phyloP scores from a whole-genome alignment of 2,329 filamentous ascomycete species.

The Trichoderma sp. region DNA sequence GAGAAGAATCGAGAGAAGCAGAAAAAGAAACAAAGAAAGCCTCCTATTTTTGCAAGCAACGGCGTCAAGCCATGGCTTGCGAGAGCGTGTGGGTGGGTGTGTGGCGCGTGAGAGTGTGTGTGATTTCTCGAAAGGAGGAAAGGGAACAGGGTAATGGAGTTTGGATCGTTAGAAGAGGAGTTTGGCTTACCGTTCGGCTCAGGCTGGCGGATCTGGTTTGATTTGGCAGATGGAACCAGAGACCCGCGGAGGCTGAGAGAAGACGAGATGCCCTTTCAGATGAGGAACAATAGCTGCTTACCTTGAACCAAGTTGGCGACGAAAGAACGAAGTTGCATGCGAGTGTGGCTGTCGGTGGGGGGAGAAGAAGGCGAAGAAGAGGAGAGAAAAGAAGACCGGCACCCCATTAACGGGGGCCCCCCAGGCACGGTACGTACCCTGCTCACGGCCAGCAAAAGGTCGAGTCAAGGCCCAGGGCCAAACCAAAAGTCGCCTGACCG shows the following conservation, averaged over 20 bases:
- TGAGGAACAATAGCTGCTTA: neutral
- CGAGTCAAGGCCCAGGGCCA: neutral
- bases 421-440: constrained; percentile 22
- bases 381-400: constrained; percentile 3
- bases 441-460: neutral
- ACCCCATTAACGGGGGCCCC: neutral
- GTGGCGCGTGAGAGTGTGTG: neutral
- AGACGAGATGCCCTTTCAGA: neutral
- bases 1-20: neutral
- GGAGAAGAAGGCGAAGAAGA: constrained; percentile 1
- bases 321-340: constrained; percentile 5
- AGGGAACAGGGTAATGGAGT: neutral
- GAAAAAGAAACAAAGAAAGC: neutral
- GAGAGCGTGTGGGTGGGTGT: neutral
- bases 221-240: neutral
- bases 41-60: constrained; percentile 3
- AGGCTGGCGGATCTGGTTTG: neutral
- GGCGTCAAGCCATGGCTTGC: neutral
- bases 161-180: neutral
- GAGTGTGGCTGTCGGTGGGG: constrained; percentile 21
- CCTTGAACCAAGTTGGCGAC: constrained; percentile 3
- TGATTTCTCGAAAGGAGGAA: constrained; percentile 6
- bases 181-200: neutral
- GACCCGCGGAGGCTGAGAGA: neutral
- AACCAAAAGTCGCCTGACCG: constrained; percentile 23